Evolutionary conservation across 164 flowering plant genomes (phyloP), one percentile per base, ranked within the genome.

Genomic region (Nymphaea thermarum): DNA sequence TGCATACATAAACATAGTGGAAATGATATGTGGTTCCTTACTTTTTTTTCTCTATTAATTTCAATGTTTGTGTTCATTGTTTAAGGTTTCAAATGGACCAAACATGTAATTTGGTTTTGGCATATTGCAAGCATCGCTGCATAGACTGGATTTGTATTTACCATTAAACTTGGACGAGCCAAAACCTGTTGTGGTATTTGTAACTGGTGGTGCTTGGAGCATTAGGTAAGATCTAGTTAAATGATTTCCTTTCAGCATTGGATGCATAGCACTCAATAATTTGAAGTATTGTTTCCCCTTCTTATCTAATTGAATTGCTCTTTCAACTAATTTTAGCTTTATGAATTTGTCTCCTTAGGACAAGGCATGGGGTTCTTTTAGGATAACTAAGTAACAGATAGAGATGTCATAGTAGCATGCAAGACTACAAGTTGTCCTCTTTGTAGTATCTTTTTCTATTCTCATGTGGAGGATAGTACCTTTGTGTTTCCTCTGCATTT

Each of bases 181-280:
- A 66, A 90, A 87, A 80, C 97, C 97, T 71, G 97, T 94, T 68
- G 95, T 94, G 72, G 91, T 85, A 70, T 94, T 94, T 81, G 83
- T 94, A 41, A 94, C 96, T 69, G 97, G 99, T 75, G 97, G 99
- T 73, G 98, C 99, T 10, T 94, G 97, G 97, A 91, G 91, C 63
- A 91, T 94, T 73, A 97, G 99, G 99, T 94, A 70, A 80, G 88
- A 65, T 60, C 65, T 69, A 66, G 63, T 17, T 17, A n/a, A 6
- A 5, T 62, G 42, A 7, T 62, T 51, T 51, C 15, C 57, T 47
- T 47, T 7, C 57, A 8, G 14, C 36, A 25, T 25, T 25, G 36
- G 36, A 25, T 51, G 3, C 12, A 10, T 51, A 3, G 14, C 14
- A 51, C 14, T 47, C 55, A 47, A 4, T 47, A 47, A 7, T 12